Conservation (phyloP, 345 rosid species). For the Mercurialis annua region DNA sequence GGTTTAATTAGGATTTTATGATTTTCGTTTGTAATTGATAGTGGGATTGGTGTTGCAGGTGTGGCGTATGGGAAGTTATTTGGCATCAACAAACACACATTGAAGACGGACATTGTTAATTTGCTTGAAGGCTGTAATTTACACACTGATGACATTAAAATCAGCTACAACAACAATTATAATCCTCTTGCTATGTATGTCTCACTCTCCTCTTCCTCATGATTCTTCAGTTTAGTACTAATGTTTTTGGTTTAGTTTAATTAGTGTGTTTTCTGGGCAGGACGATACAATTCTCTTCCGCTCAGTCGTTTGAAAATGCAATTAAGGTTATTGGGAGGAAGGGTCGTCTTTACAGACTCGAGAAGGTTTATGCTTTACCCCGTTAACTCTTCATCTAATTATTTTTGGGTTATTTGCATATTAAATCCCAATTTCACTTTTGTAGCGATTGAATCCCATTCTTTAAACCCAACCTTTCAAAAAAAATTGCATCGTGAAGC, state of each 20-base stretch:
- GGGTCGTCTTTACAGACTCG: slow-evolving; percentile 53
- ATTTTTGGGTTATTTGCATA: no score
- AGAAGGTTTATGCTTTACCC: slow-evolving; percentile 42
- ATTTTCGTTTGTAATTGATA: background rate
- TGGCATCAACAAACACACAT: slow-evolving; percentile 41
- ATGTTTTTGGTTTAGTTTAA: background rate
- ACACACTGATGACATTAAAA: slow-evolving; percentile 52
- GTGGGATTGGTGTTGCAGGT: slow-evolving; percentile 34
- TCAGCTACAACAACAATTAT: slow-evolving; percentile 43
- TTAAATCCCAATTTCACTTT: no score
- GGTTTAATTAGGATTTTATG: slow-evolving; percentile 1
- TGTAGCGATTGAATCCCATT: no score
- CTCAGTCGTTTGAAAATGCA: slow-evolving; percentile 38
- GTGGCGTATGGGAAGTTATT: slow-evolving; percentile 42
- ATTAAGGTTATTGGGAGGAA: slow-evolving; percentile 34
- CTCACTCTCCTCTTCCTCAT: background rate
- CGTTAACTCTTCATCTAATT: background rate
- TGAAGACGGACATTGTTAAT: slow-evolving; percentile 63
- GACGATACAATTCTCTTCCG: slow-evolving; percentile 54
- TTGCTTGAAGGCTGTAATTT: slow-evolving; percentile 57
- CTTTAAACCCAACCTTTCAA: no score
- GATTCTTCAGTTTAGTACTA: background rate
- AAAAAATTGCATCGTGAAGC: no score
- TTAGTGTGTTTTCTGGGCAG: slow-evolving; percentile 35
- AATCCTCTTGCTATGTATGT: slow-evolving; percentile 46